Conservation (phyloP, 2,329 filamentous ascomycete genomes). For the Dothistroma pini region DNA sequence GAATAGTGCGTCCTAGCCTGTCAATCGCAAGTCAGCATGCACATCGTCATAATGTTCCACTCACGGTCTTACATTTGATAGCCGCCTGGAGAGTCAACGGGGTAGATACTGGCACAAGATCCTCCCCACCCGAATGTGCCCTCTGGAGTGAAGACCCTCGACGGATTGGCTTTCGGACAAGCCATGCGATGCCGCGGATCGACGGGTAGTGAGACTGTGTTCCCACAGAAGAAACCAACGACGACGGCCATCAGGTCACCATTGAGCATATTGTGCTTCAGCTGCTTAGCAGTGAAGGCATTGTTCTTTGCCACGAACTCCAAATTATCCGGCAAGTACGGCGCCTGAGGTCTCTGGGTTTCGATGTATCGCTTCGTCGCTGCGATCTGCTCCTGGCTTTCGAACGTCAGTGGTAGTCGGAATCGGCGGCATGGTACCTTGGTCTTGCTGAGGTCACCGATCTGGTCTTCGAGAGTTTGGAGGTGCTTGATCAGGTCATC, state of each 20-base stretch:
- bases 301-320: constrained; percentile 56
- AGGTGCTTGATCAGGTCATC: constrained; percentile 38
- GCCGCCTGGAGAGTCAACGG: constrained; percentile 55
- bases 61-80: constrained; percentile 50
- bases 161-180: constrained; percentile 56
- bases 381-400: constrained; percentile 44
- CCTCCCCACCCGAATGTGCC: constrained; percentile 56
- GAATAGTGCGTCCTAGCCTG: constrained; percentile 43
- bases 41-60: constrained; percentile 4
- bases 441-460: constrained; percentile 40
- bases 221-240: constrained; percentile 55
- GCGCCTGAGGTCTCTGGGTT: constrained; percentile 58
- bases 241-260: constrained; percentile 51
- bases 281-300: constrained; percentile 48
- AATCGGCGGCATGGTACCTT: constrained; percentile 44
- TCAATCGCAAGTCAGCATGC: constrained; percentile 5
- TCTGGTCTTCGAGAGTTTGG: constrained; percentile 39
- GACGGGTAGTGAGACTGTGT: constrained; percentile 51
- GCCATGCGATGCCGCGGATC: constrained; percentile 53
- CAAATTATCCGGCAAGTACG: constrained; percentile 61
- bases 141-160: constrained; percentile 54
- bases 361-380: constrained; percentile 59
- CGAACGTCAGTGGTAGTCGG: constrained; percentile 43
- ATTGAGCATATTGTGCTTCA: constrained; percentile 51
- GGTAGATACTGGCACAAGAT: constrained; percentile 53